Conservation (phyloP, 306 rosid genomes). For the Pueraria montana region DNA sequence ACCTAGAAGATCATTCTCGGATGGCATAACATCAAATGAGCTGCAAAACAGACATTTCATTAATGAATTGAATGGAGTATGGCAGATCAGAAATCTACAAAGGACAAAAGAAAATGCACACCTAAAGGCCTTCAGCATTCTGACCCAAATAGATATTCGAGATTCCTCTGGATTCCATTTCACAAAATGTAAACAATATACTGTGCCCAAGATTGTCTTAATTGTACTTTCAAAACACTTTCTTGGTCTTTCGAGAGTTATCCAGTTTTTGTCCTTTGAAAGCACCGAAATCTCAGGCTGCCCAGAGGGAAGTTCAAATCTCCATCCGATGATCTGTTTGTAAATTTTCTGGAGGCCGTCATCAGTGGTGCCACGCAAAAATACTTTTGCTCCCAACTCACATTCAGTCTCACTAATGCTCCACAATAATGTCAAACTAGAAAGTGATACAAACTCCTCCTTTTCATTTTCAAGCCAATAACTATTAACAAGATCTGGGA, state of each 20-base stretch:
- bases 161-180: constrained; percentile 61
- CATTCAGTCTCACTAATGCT: constrained; percentile 45
- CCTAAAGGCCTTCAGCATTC: constrained; percentile 57
- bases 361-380: constrained; percentile 54
- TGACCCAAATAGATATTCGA: constrained; percentile 49
- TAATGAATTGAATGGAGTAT: constrained; percentile 29
- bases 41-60: constrained; percentile 54
- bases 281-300: constrained; percentile 67
- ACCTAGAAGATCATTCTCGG: constrained; percentile 54
- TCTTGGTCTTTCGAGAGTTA: constrained; percentile 64
- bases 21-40: constrained; percentile 55
- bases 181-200: constrained; percentile 72
- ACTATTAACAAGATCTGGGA: constrained; percentile 41
- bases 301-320: constrained; percentile 56
- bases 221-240: constrained; percentile 56
- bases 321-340: constrained; percentile 69
- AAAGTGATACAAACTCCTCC: constrained; percentile 54
- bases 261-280: constrained; percentile 63
- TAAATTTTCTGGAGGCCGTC: constrained; percentile 56
- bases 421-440: constrained; percentile 62
- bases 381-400: constrained; percentile 42
- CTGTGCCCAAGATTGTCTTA: constrained; percentile 57
- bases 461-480: constrained; percentile 58
- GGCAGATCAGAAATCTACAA: constrained; percentile 2
- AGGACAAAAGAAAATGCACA: constrained; percentile 38